phyloP scores from a whole-genome alignment of 805 yeast genomes.

The Scheffersomyces lignosus region DNA sequence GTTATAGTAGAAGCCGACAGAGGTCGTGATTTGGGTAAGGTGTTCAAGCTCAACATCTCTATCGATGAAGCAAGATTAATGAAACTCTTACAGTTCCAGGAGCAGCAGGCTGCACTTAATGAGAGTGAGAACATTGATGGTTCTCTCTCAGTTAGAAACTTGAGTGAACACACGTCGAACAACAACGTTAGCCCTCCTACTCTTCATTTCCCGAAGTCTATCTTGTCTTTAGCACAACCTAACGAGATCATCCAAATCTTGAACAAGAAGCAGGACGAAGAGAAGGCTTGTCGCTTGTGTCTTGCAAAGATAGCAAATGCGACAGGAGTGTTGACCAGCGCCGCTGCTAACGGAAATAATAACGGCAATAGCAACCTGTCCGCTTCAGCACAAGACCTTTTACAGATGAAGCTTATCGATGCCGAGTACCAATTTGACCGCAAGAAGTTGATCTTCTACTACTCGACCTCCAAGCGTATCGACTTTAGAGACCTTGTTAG shows the following conservation, averaged over 20 bases:
- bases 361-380: conserved; percentile 3
- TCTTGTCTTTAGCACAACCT: conserved; percentile 61
- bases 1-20: conserved; percentile 86
- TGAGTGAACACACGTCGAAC: conserved; percentile 14
- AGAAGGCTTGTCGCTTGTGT: conserved; percentile 64
- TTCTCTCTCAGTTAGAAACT: conserved; percentile 25
- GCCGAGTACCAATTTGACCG: conserved; percentile 84
- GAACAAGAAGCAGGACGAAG: conserved; percentile 66
- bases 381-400: conserved; percentile 25
- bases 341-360: conserved; percentile 4
- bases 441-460: conserved; percentile 70
- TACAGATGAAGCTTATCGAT: conserved; percentile 60
- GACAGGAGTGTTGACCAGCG: conserved; percentile 12
- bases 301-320: conserved; percentile 52
- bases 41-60: conserved; percentile 56
- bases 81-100: conserved; percentile 65
- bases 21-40: conserved; percentile 73
- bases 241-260: conserved; percentile 60
- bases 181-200: conserved; percentile 38
- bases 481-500: conserved; percentile 74
- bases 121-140: conserved; percentile 22
- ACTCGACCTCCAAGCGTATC: conserved; percentile 53
- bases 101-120: conserved; percentile 64
- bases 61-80: conserved; percentile 67
- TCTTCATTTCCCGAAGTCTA: conserved; percentile 66